A percentile compares a stretch with the other conserved stretches of the same genome.
phyloP scores from a whole-genome alignment of 495 filamentous ascomycete genomes.

The Peziza echinospora region DNA sequence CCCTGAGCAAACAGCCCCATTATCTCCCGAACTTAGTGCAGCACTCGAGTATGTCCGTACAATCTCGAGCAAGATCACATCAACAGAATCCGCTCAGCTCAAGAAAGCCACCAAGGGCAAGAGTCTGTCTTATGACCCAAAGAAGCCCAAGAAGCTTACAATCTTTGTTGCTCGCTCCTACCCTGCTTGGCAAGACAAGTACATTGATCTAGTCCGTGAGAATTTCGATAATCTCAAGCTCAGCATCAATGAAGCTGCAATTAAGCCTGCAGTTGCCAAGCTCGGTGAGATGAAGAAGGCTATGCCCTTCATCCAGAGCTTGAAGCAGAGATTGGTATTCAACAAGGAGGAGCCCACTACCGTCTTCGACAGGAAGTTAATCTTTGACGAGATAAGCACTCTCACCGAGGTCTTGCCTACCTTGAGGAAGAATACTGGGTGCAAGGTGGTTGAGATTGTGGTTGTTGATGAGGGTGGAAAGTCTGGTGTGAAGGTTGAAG shows the following conservation, averaged over 20 bases:
- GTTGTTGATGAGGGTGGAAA: slow-evolving; percentile 49
- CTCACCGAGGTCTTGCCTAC: slow-evolving; percentile 36
- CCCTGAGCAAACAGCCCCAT: slow-evolving; percentile 43
- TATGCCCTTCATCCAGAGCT: slow-evolving; percentile 80
- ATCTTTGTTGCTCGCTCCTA: slow-evolving; percentile 59
- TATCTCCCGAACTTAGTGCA: slow-evolving; percentile 41
- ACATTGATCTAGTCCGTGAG: slow-evolving; percentile 59
- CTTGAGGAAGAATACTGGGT: slow-evolving; percentile 41
- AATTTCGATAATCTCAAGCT: slow-evolving; percentile 35
- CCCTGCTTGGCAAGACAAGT: slow-evolving; percentile 79
- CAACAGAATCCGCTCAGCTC: slow-evolving; percentile 56
- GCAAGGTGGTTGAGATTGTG: slow-evolving; percentile 40
- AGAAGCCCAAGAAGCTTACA: slow-evolving; percentile 73
- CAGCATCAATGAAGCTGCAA: slow-evolving; percentile 50
- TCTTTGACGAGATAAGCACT: slow-evolving; percentile 63
- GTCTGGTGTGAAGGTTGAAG: slow-evolving; percentile 32
- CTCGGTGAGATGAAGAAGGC: slow-evolving; percentile 86
- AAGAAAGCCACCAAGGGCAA: slow-evolving; percentile 87
- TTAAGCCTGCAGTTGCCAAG: slow-evolving; percentile 53
- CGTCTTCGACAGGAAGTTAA: slow-evolving; percentile 62
- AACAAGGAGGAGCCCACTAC: slow-evolving; percentile 32
- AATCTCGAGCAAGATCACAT: slow-evolving; percentile 59
- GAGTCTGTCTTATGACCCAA: slow-evolving; percentile 55
- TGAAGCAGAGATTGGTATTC: slow-evolving; percentile 56
- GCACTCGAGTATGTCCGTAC: slow-evolving; percentile 57